Evolutionary conservation across 1,284 basidiomycete species (phyloP), one percentile per base, ranked within the genome.

Genomic region (Malassezia sympodialis): DNA sequence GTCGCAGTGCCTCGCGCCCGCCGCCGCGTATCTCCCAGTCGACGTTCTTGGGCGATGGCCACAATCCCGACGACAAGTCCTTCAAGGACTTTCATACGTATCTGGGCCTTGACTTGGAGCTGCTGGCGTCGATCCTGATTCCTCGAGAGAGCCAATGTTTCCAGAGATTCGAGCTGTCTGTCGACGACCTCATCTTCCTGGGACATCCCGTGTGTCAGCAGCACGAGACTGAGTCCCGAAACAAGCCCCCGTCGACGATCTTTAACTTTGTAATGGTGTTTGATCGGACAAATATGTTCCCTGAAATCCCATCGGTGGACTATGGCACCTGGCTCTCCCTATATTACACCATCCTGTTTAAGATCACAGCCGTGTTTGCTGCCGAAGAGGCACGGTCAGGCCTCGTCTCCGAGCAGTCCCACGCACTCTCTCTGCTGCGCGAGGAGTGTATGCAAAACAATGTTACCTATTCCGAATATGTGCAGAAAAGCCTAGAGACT

Each of bases 151-250:
- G 84, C 15, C 82, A 90, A 72, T 94, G 90, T 69, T 89, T 96
- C 75, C 88, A 90, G 72, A 89, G 89, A 69, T 96, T 96, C 70
- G 90, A 94, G 74, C 81, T 98, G 26, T 76, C 87, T 41, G 84
- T 96, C 19, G 90, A 96, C 68, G 86, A 91, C 66, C 80, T 96
- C n/a, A 87, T 84, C 1, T 96, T 96, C 72, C 80, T 96, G 35
- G 93, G 93, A 0, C 91, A 96, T 75, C 93, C 93, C 0, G 89
- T 96, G 1, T 86, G 84, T 66, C 82, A 83, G 10, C 44, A 58
- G 12, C 26, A 53, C 12, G 34, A 49, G 12, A 15, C 46, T 14
- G 26, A 31, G 8, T 10, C 19, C 8, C 17, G 31, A 8, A 49
- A 49, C 23, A 26, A 15, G 3, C 27, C 34, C 2, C 35, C 39